Conservation (phyloP, 208 protist species). For the Herpetomonas samuelpessoai region DNA sequence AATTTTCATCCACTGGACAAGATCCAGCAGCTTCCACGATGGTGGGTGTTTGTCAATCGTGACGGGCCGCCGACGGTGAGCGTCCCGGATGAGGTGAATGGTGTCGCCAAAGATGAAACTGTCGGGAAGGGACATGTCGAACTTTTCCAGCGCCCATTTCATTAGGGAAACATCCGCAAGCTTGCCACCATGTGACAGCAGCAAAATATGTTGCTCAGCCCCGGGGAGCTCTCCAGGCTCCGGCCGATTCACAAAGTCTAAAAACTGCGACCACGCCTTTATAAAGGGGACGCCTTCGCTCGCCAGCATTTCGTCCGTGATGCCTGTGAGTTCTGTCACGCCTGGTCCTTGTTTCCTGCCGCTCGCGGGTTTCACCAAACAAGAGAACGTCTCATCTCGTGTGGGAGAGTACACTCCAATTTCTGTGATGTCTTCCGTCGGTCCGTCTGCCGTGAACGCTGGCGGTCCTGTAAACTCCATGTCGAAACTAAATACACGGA, state of each 20-base stretch:
- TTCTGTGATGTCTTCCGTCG: constrained; percentile 89
- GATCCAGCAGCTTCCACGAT: constrained; percentile 74
- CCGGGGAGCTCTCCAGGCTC: constrained; percentile 67
- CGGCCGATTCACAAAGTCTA: constrained; percentile 62
- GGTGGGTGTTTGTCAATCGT: constrained; percentile 88
- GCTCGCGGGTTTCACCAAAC: constrained; percentile 58
- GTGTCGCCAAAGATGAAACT: constrained; percentile 86
- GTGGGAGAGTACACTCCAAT: constrained; percentile 80
- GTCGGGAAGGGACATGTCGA: constrained; percentile 49
- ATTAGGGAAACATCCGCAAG: constrained; percentile 87
- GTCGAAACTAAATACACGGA: constrained; percentile 86
- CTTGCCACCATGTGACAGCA: constrained; percentile 88
- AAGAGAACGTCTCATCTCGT: constrained; percentile 67
- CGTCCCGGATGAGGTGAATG: constrained; percentile 84
- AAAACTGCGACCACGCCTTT: constrained; percentile 70
- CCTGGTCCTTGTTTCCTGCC: constrained; percentile 50
- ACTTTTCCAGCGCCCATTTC: constrained; percentile 80
- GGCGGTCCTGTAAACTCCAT: constrained; percentile 89
- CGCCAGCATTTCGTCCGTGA: constrained; percentile 72
- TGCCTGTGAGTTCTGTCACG: constrained; percentile 72
- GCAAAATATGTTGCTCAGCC: constrained; percentile 57
- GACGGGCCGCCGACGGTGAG: constrained; percentile 81
- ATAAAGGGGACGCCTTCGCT: constrained; percentile 70
- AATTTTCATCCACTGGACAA: constrained; percentile 88
- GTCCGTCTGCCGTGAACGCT: constrained; percentile 79